A percentile compares a stretch with the other conserved stretches of the same genome.
Evolutionary conservation across 495 filamentous ascomycete genomes (phyloP).

Genomic region (Rhizodiscina lignyota): DNA sequence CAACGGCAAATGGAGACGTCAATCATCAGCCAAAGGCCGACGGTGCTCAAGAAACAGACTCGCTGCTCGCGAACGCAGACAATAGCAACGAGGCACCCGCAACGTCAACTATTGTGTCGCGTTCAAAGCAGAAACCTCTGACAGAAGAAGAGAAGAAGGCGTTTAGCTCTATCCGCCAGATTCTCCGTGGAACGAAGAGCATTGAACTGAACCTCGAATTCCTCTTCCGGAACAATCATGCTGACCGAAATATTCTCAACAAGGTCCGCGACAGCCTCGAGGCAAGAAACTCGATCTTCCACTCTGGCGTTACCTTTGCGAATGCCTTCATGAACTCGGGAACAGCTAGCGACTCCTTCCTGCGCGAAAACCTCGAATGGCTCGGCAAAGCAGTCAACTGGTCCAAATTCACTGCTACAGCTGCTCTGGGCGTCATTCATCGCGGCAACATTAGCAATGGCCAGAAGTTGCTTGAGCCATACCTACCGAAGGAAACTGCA

Average conservation of each 20-base stretch:
- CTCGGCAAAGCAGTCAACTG: conserved; percentile 97
- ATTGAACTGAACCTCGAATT: conserved; percentile 94
- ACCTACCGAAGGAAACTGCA: conserved; percentile 63
- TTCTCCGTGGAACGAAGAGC: conserved; percentile 77
- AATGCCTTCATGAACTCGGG: conserved; percentile 99
- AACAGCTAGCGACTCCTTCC: conserved; percentile 93
- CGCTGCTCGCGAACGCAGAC: conserved; percentile 15
- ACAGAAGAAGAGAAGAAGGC: conserved; percentile 32
- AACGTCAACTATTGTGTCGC: conserved; percentile 17
- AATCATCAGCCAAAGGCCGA: conserved; percentile 19
- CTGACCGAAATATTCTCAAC: conserved; percentile 76
- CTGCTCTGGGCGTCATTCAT: conserved; percentile 92
- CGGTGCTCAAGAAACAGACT: conserved; percentile 25
- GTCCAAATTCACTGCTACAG: conserved; percentile 98
- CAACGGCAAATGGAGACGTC: conserved; percentile 18
- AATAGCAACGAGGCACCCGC: conserved; percentile 7
- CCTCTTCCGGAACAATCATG: conserved; percentile 84
- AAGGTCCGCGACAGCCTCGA: conserved; percentile 93
- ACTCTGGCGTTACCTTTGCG: conserved; percentile 88
- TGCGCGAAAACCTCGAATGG: conserved; percentile 95
- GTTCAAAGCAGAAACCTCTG: conserved; percentile 16
- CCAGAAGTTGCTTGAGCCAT: conserved; percentile 83
- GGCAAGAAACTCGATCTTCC: conserved; percentile 94
- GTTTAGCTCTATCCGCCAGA: conserved; percentile 66
- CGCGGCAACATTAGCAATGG: conserved; percentile 85